Conservation (phyloP, 148 eudicot species). For the Amaranthus hypochondriacus region DNA sequence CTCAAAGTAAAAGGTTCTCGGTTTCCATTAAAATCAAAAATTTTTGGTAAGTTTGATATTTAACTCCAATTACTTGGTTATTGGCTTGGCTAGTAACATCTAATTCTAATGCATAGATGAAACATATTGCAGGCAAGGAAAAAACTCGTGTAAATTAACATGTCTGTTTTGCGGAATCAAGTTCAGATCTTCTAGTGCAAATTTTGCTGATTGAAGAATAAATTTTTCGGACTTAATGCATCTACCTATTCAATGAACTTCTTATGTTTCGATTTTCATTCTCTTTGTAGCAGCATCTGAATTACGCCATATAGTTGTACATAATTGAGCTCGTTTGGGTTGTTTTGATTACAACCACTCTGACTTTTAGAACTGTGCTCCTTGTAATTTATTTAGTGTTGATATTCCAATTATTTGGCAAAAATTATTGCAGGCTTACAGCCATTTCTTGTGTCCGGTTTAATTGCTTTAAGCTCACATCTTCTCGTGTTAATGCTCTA, state of each 20-base stretch:
- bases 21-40: conserved; percentile 68
- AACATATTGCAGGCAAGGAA: conserved; percentile 61
- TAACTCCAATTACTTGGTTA: neutral
- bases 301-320: conserved; percentile 8
- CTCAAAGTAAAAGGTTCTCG: conserved; percentile 60
- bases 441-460: too few relatives aligned
- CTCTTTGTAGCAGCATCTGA: neutral
- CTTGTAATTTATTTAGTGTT: neutral
- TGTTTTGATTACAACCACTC: neutral
- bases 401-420: neutral
- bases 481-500: too few relatives aligned
- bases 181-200: neutral
- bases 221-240: neutral
- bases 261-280: neutral
- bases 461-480: too few relatives aligned
- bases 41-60: conserved; percentile 54
- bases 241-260: neutral
- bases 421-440: neutral
- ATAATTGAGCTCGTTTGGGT: conserved; percentile 11
- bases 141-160: conserved; percentile 44
- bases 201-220: neutral
- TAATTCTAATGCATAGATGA: conserved; percentile 11
- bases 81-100: neutral
- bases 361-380: neutral
- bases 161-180: neutral